Evolutionary conservation across 345 rosid species (phyloP).

Genomic region (Limnanthes douglasii): DNA sequence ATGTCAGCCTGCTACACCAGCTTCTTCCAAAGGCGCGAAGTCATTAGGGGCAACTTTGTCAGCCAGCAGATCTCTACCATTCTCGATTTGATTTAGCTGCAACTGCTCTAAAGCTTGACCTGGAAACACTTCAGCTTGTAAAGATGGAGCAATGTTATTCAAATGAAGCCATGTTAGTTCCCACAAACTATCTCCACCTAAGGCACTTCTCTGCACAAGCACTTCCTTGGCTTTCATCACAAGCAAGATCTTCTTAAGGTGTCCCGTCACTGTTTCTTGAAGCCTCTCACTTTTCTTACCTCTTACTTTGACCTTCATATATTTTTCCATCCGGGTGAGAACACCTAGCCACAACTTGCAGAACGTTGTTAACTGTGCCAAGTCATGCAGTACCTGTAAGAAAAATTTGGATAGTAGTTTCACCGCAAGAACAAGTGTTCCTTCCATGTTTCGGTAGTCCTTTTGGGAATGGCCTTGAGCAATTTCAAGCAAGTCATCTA

Average conservation of each 20-base stretch:
- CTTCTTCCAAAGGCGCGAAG: conserved; percentile 19
- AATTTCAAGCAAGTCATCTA: conserved; percentile 90
- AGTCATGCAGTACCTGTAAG: conserved; percentile 54
- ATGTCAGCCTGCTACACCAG: conserved; percentile 17
- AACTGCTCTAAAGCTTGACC: conserved; percentile 38
- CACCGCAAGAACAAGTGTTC: conserved; percentile 58
- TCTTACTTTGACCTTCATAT: conserved; percentile 73
- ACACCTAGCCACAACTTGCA: conserved; percentile 94
- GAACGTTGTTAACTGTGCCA: conserved; percentile 64
- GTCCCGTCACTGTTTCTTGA: conserved; percentile 75
- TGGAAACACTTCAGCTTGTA: conserved; percentile 82
- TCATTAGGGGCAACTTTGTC: conserved; percentile 31
- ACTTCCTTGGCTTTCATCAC: conserved; percentile 80
- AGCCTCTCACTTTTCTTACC: conserved; percentile 91
- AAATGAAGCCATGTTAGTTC: conserved; percentile 95
- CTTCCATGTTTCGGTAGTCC: conserved; percentile 94
- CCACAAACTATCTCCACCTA: conserved; percentile 97
- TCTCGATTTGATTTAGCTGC: conserved; percentile 10
- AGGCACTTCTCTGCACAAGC: conserved; percentile 69
- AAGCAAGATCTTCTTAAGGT: conserved; percentile 68
- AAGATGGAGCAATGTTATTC: conserved; percentile 60
- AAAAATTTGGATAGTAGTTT: conserved; percentile 75
- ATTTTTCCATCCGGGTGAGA: conserved; percentile 85
- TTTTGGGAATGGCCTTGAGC: conserved; percentile 86
- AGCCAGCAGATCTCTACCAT: conserved; percentile 9